Conservation (phyloP, 2,329 filamentous ascomycete genomes). For the Sporothrix phasma region DNA sequence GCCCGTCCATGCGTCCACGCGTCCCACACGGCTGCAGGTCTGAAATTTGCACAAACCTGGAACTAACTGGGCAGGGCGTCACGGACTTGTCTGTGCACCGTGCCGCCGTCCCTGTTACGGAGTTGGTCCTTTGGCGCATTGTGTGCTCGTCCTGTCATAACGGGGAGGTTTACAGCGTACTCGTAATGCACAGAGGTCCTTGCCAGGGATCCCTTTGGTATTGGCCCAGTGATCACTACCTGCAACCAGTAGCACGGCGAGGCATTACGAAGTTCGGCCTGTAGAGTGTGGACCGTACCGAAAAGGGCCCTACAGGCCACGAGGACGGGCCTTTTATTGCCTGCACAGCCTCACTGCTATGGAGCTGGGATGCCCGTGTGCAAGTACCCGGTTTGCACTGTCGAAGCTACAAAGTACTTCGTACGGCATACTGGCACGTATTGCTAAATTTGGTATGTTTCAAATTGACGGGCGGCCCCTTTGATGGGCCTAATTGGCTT, state of each 20-base stretch:
- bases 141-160: background rate
- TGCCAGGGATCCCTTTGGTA: background rate
- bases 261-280: background rate
- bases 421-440: background rate
- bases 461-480: background rate
- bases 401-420: no score
- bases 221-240: no score
- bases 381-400: background rate
- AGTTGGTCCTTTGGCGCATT: background rate
- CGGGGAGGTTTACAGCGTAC: no score
- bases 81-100: constrained; percentile 1
- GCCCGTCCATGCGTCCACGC: no score
- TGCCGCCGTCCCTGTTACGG: background rate
- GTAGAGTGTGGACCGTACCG: background rate
- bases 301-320: background rate
- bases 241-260: background rate
- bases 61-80: background rate
- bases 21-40: background rate
- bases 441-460: constrained; percentile 1
- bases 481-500: no score
- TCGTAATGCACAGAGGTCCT: background rate
- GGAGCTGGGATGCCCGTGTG: no score
- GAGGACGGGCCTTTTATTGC: background rate
- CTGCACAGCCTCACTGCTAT: background rate
- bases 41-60: background rate